phyloP scores from a whole-genome alignment of 2,329 filamentous ascomycete genomes.

The Hansfordia pulvinata region DNA sequence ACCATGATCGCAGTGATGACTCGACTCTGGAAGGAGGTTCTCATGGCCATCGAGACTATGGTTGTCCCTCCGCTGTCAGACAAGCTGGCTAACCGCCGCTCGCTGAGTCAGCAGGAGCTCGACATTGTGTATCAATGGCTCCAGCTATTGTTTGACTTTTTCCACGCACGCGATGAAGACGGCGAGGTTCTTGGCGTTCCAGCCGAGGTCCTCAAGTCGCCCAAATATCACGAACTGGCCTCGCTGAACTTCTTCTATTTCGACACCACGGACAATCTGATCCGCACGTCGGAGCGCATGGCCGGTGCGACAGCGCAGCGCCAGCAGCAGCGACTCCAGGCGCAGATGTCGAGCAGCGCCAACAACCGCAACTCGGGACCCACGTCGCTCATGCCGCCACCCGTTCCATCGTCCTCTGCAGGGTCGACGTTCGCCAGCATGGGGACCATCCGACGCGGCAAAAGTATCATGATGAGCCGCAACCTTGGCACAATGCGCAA shows the following conservation, averaged over 20 bases:
- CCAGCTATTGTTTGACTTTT: conserved; percentile 81
- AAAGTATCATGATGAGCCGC: conserved; percentile 84
- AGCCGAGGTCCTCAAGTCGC: conserved; percentile 82
- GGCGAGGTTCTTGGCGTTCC: conserved; percentile 78
- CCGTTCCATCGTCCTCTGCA: too few relatives aligned
- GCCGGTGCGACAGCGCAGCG: conserved; percentile 71
- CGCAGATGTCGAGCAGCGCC: conserved; percentile 25
- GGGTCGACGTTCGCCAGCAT: conserved; percentile 55
- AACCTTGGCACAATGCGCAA: conserved; percentile 95
- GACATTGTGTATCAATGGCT: conserved; percentile 96
- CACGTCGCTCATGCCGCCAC: conserved; percentile 23
- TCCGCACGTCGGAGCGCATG: conserved; percentile 94
- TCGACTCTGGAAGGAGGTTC: conserved; percentile 91
- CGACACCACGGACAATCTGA: conserved; percentile 77
- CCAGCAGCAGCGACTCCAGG: conserved; percentile 52
- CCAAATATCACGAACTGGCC: conserved; percentile 95
- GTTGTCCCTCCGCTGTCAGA: conserved; percentile 90
- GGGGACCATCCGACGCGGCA: conserved; percentile 50
- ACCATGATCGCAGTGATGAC: conserved; percentile 99
- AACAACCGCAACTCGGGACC: conserved; percentile 59
- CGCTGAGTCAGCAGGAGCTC: conserved; percentile 73
- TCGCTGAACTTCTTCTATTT: conserved; percentile 99
- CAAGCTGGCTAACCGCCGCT: conserved; percentile 77
- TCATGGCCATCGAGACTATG: conserved; percentile 79
- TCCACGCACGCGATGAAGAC: conserved; percentile 82